phyloP scores from a whole-genome alignment of 805 yeast species.

The Kodamaea lidongshanica region DNA sequence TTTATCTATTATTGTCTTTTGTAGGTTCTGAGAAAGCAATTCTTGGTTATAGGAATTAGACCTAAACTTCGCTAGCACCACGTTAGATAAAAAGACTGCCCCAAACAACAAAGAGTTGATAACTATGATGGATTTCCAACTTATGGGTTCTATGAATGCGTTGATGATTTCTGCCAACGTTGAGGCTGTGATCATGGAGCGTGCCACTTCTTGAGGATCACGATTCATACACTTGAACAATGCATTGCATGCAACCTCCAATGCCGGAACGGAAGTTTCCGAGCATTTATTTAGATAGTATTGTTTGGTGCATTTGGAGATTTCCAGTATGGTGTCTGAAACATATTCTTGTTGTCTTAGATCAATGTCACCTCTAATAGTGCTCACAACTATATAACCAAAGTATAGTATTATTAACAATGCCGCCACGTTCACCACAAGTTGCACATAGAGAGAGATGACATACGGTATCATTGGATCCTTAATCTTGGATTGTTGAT shows the following conservation, averaged over 20 bases:
- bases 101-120: slow-evolving; percentile 44
- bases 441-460: slow-evolving; percentile 57
- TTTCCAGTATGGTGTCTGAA: slow-evolving; percentile 54
- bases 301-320: slow-evolving; percentile 61
- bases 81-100: slow-evolving; percentile 45
- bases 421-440: slow-evolving; percentile 51
- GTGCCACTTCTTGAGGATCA: slow-evolving; percentile 63
- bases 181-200: slow-evolving; percentile 70
- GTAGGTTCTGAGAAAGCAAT: slow-evolving; percentile 2
- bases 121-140: slow-evolving; percentile 59
- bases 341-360: slow-evolving; percentile 60
- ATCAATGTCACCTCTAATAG: slow-evolving; percentile 64
- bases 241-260: slow-evolving; percentile 59
- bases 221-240: slow-evolving; percentile 83
- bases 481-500: not conserved
- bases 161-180: slow-evolving; percentile 78
- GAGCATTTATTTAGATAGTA: slow-evolving; percentile 70
- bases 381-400: slow-evolving; percentile 44
- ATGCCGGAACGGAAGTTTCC: slow-evolving; percentile 58
- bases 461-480: slow-evolving; percentile 53
- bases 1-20: slow-evolving; percentile 3
- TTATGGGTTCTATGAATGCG: slow-evolving; percentile 65
- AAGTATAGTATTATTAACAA: slow-evolving; percentile 47
- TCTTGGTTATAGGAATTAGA: slow-evolving; percentile 3
- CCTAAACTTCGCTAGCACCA: slow-evolving; percentile 39